Evolutionary conservation across 345 rosid species (phyloP).

Genomic region (Eucalyptus cloeziana): DNA sequence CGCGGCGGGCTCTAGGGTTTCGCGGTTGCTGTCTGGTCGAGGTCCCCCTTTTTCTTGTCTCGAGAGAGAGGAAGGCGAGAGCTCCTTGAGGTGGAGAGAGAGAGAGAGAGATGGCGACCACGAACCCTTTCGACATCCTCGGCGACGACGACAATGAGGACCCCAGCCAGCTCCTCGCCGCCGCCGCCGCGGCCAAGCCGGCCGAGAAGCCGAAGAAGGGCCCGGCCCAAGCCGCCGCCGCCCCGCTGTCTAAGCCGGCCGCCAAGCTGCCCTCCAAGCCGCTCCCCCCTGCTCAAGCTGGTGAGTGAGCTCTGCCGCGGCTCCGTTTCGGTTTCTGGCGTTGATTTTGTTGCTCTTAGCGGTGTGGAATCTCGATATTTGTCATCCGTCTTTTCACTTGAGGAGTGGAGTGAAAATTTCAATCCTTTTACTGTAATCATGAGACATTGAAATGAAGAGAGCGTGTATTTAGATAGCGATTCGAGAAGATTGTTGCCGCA

Average conservation of each 20-base stretch:
- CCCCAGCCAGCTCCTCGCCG: conserved; percentile 35
- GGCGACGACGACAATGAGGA: conserved; percentile 80
- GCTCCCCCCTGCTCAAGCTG: conserved; percentile 69
- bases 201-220: conserved; percentile 60
- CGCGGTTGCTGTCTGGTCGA: conserved; percentile 6
- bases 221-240: conserved; percentile 17
- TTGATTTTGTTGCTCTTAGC: background rate
- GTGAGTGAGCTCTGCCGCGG: conserved; percentile 9
- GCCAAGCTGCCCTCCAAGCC: conserved; percentile 74
- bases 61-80: background rate
- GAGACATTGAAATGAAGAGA: background rate
- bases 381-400: background rate
- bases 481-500: background rate
- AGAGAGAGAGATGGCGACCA: conserved; percentile 49
- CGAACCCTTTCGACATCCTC: conserved; percentile 85
- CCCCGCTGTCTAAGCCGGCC: conserved; percentile 40
- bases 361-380: background rate
- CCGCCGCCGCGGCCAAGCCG: conserved; percentile 17
- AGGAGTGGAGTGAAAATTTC: background rate
- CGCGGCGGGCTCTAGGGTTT: conserved; percentile 5
- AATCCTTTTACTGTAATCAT: background rate
- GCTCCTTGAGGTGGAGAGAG: background rate
- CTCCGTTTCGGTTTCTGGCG: background rate
- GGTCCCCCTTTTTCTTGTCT: background rate
- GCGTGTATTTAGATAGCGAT: background rate